phyloP scores from a whole-genome alignment of 805 yeast genomes.

The Gaillardinia entomophila region DNA sequence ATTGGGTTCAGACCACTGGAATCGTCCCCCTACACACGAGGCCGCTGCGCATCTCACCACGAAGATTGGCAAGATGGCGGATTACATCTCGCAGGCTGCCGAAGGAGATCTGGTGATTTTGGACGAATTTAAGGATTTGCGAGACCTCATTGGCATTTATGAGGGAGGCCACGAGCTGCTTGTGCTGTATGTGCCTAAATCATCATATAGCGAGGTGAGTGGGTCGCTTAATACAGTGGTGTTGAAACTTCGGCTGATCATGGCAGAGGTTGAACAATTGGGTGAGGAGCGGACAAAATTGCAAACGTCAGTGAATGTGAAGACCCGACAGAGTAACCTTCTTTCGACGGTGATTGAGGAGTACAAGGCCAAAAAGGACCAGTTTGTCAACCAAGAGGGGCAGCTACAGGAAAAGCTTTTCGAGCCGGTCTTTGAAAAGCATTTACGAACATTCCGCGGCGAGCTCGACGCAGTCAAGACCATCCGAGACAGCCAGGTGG shows the following conservation, averaged over 20 bases:
- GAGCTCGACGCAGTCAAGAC: no score
- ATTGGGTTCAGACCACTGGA: slow-evolving; percentile 55
- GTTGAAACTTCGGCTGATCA: slow-evolving; percentile 28
- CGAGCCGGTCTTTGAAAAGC: no score
- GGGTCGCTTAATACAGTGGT: slow-evolving; percentile 24
- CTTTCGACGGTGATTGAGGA: slow-evolving; percentile 48
- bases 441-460: no score
- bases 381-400: no score
- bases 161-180: slow-evolving; percentile 34
- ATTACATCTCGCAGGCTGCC: slow-evolving; percentile 51
- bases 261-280: slow-evolving; percentile 23
- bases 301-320: slow-evolving; percentile 37
- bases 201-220: slow-evolving; percentile 27
- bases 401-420: no score
- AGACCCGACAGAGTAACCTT: slow-evolving; percentile 42
- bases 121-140: slow-evolving; percentile 43
- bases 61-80: slow-evolving; percentile 39
- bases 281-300: slow-evolving; percentile 34
- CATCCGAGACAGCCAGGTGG: no score
- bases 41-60: slow-evolving; percentile 36
- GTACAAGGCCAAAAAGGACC: slow-evolving; percentile 36
- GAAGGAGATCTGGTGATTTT: slow-evolving; percentile 54
- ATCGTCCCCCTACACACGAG: slow-evolving; percentile 38
- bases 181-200: slow-evolving; percentile 33
- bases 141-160: slow-evolving; percentile 38